A percentile compares a stretch with the other conserved stretches of the same genome.
These are phyloP conservation scores for Tolypocladium ophioglossoides DNA, from an alignment of 2,329 filamentous ascomycete genomes.

Conservation along the genomic window DNA sequence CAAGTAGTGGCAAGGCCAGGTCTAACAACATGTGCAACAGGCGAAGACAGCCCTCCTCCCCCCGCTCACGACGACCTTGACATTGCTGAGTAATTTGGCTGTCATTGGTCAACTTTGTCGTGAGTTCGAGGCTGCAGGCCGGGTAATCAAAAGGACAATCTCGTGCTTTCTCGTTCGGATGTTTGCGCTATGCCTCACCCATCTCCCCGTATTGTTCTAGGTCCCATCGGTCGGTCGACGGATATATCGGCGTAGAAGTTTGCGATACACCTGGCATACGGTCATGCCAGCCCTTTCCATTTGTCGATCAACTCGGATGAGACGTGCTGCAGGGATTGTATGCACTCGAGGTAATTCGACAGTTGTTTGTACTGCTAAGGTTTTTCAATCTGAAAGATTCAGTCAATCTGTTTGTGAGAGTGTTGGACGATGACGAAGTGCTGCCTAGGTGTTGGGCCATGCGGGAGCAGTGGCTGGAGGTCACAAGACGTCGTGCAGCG, in stretches of 20 bases:
- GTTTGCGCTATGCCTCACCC: conserved; percentile 1
- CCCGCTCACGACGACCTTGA: conserved; percentile 90
- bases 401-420: neutral
- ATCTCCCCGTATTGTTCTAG: conserved; percentile 9
- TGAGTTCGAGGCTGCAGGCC: conserved; percentile 5
- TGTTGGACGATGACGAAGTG: neutral
- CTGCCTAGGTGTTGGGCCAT: neutral
- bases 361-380: conserved; percentile 5
- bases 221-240: conserved; percentile 10
- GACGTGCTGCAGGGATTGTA: conserved; percentile 2
- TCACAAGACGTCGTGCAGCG: neutral
- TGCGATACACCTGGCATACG: conserved; percentile 2
- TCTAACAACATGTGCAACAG: neutral
- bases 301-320: conserved; percentile 1
- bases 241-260: conserved; percentile 13
- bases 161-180: conserved; percentile 10
- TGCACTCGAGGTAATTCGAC: conserved; percentile 3
- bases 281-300: neutral
- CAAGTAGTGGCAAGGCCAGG: neutral
- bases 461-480: too few species aligned
- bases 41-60: conserved; percentile 61
- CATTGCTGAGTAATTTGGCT: conserved; percentile 60
- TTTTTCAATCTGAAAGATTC: neutral
- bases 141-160: conserved; percentile 9
- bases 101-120: neutral